Percentiles rank a stretch among this genome's conserved stretches.
phyloP scores from a whole-genome alignment of 306 rosid species.

The Ceratonia siliqua region DNA sequence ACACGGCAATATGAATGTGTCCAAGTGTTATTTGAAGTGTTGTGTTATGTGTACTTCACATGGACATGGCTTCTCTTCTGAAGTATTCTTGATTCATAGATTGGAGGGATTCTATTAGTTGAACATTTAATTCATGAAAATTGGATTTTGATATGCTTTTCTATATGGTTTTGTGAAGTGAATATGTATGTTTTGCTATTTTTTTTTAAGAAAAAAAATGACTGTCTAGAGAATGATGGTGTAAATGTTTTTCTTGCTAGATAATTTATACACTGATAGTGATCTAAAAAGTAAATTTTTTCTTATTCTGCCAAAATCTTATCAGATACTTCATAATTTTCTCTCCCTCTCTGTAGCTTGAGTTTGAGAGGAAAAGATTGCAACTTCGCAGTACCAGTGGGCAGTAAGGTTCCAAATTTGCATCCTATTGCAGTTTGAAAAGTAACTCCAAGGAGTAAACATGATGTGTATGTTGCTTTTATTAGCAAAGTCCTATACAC shows the following conservation, averaged over 20 bases:
- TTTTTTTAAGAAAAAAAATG: no score
- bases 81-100: no score
- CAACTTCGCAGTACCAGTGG: conserved; percentile 60
- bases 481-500: conserved; percentile 29
- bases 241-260: neutral
- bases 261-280: neutral
- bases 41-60: neutral
- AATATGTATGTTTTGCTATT: neutral
- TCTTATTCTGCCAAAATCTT: neutral
- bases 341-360: conserved; percentile 54
- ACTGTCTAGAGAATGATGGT: neutral
- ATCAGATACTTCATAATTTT: neutral
- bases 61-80: neutral
- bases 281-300: neutral
- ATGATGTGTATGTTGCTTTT: conserved; percentile 40
- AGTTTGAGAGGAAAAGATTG: conserved; percentile 81
- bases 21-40: neutral
- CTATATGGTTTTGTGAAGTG: neutral
- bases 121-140: no score
- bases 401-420: conserved; percentile 46
- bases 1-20: neutral
- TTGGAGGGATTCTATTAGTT: neutral
- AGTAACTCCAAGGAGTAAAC: conserved; percentile 29
- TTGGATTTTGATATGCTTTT: neutral
- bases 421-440: conserved; percentile 34